Conservation (phyloP, 108 stramenopile species). For the Cyclotella atomus region DNA sequence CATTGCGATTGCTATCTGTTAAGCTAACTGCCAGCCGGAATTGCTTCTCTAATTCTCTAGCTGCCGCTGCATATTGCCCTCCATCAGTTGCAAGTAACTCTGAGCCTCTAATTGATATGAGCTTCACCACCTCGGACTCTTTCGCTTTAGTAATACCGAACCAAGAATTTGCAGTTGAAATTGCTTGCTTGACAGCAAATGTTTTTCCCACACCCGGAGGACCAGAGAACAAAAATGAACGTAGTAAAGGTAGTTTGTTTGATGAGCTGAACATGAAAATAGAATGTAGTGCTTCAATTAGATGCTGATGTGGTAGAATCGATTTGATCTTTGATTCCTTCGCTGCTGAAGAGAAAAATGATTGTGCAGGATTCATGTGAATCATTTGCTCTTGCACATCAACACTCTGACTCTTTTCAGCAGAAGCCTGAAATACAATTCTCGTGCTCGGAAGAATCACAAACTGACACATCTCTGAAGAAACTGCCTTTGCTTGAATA, state of each 20-base stretch:
- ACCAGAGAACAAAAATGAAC: constrained; percentile 60
- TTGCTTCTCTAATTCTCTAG: constrained; percentile 29
- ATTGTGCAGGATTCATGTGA: no score
- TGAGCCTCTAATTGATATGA: constrained; percentile 56
- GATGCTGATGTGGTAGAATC: constrained; percentile 24
- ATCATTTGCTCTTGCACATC: not conserved
- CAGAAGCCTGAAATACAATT: constrained; percentile 33
- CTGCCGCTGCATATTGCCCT: constrained; percentile 39
- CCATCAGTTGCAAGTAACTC: constrained; percentile 42
- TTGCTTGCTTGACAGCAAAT: constrained; percentile 44
- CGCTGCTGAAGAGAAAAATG: not conserved
- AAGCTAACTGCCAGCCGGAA: no score
- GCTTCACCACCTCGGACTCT: not conserved
- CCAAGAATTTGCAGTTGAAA: constrained; percentile 42
- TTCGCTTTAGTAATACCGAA: not conserved
- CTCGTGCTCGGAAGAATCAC: constrained; percentile 48
- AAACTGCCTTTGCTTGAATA: constrained; percentile 15
- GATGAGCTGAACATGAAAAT: constrained; percentile 1
- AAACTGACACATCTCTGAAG: not conserved
- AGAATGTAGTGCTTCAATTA: constrained; percentile 26
- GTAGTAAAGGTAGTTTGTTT: constrained; percentile 31
- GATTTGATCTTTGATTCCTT: not conserved
- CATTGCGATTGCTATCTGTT: no score
- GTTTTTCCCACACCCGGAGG: constrained; percentile 72
- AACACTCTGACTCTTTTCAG: not conserved